Conservation (phyloP, 208 protist species). For the Phytomonas serpens region DNA sequence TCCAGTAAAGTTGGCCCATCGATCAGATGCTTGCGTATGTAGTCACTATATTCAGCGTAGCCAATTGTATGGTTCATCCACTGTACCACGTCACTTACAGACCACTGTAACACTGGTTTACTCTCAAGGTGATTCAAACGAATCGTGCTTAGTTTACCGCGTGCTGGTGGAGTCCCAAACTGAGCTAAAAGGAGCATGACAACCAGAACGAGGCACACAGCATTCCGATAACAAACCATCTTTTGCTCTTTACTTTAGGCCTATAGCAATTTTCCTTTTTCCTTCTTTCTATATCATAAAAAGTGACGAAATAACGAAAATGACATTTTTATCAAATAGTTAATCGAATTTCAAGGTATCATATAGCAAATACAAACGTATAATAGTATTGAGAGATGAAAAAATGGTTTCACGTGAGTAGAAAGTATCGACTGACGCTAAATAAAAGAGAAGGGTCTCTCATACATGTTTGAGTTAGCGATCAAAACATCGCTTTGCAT, state of each 20-base stretch:
- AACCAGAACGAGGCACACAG: neutral
- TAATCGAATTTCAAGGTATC: neutral
- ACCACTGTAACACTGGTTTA: conserved; percentile 23
- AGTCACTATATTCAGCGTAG: conserved; percentile 36
- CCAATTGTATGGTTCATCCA: conserved; percentile 50
- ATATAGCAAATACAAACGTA: neutral
- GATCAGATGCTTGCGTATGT: conserved; percentile 37
- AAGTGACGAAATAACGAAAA: neutral
- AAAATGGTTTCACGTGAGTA: neutral
- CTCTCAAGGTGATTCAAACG: neutral
- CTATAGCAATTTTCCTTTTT: neutral
- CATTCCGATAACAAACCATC: neutral
- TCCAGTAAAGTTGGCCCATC: conserved; percentile 40
- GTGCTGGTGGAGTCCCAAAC: neutral
- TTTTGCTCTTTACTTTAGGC: neutral
- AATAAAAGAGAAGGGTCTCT: neutral
- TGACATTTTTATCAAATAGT: neutral
- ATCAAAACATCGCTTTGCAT: neutral
- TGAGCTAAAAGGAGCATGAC: neutral
- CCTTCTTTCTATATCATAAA: neutral
- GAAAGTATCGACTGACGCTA: neutral
- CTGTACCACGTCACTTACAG: conserved; percentile 28
- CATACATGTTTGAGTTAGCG: neutral
- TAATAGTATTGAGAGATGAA: neutral
- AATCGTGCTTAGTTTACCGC: neutral